Evolutionary conservation across 768 basidiomycete species (phyloP), one percentile per base, ranked within the genome.

Genomic region (Auriscalpium orientale): DNA sequence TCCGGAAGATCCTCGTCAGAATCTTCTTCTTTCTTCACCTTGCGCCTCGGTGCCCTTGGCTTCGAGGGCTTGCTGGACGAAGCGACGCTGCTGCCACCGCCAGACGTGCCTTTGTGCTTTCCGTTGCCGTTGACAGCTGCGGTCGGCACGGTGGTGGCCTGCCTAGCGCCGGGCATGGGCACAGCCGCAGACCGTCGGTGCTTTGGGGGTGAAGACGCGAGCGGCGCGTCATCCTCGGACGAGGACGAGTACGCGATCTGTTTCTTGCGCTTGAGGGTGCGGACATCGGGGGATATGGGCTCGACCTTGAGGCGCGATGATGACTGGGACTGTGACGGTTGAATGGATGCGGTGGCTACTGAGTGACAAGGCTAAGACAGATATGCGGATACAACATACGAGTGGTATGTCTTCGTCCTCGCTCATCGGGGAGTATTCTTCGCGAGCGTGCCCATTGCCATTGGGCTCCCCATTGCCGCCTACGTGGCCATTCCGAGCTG

Each of bases 351-450:
- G 8, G 50, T 46, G 43, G 48, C 46, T 46, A 15, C 44, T n/a
- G 44, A 46, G 9, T 40, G 35, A 12, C 15, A 20, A 18, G 28
- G 18, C 21, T 16, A 20, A 38, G 15, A 22, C 48, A 40, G 40
- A 50, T 16, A 22, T n/a, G 40, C 37, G 18, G 8, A 43, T 36
- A 54, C 57, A 46, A 74, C 80, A 62, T 68, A 91, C 89, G 67
- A 89, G 74, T 46, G 87, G 87, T 69, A 82, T 69, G 63, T 89
- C 85, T 47, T 85, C 83, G 51, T 82, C 85, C 56, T 87, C 86
- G 59, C 84, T 87, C 79, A 84, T 79, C 22, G 76, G 73, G 51
- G 72, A 74, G 64, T 72, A 71, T 13, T 67, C 70, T 55, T 74
- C 70, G 22, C 73, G 72, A 56, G 56, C 56, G 64, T 70, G 67